Evolutionary conservation across 257 asterid species (phyloP).

Genomic region (Nicotiana knightiana): DNA sequence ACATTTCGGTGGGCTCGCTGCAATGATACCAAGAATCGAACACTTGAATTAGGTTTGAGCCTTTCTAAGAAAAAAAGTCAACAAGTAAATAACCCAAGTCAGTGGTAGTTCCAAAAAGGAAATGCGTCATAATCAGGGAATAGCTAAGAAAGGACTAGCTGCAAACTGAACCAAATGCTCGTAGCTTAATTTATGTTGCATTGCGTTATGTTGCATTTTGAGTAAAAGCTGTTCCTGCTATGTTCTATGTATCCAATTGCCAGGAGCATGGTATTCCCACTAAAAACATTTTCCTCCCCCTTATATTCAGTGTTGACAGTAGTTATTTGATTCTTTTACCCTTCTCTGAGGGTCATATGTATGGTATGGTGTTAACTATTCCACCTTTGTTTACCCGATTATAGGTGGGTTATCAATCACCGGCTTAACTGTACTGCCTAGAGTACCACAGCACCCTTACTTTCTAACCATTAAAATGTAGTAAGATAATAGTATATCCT

Average conservation of each 20-base stretch:
- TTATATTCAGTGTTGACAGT: not conserved
- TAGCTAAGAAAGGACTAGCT: not conserved
- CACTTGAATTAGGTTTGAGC: conserved; percentile 80
- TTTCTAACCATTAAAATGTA: not conserved
- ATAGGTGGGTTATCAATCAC: not conserved
- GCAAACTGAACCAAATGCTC: not conserved
- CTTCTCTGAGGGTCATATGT: not conserved
- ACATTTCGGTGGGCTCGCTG: conserved; percentile 50
- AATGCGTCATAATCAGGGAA: not conserved
- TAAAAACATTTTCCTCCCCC: not conserved
- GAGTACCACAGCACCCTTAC: not conserved
- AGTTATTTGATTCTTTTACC: not conserved
- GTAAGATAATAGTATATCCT: not conserved
- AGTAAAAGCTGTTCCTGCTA: not conserved
- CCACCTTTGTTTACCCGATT: not conserved
- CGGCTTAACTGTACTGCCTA: not conserved
- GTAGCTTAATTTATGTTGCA: not conserved
- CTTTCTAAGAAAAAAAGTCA: conserved; percentile 37
- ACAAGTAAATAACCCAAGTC: conserved; percentile 15
- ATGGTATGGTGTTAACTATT: not conserved
- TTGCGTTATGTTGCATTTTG: not conserved
- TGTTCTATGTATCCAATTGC: not conserved
- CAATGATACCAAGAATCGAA: conserved; percentile 66
- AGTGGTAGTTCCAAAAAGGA: not conserved
- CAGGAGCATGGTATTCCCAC: not conserved